phyloP scores from a whole-genome alignment of 768 basidiomycete species.

The Suillus sp. region DNA sequence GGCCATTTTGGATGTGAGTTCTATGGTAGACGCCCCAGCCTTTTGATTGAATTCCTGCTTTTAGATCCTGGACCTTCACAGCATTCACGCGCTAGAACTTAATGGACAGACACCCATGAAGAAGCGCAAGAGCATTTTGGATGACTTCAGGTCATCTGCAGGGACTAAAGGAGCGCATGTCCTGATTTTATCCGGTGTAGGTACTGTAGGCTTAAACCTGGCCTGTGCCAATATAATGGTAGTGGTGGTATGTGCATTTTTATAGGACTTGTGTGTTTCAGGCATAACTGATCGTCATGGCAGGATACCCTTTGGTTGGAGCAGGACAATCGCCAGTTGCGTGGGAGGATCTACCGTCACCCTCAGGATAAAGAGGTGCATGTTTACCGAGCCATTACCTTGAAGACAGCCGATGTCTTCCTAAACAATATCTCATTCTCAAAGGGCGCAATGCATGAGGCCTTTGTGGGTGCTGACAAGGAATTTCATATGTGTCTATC shows the following conservation, averaged over 20 bases:
- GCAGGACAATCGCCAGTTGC: background rate
- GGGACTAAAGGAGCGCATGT: background rate
- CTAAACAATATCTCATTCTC: background rate
- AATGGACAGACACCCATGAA: constrained; percentile 2
- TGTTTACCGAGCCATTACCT: background rate
- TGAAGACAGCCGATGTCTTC: background rate
- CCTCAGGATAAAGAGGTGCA: background rate
- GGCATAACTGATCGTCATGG: background rate
- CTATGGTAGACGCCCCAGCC: background rate
- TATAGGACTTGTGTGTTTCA: background rate
- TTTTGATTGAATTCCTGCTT: background rate
- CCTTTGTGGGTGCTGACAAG: background rate
- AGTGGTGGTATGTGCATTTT: background rate
- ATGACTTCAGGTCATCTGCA: background rate
- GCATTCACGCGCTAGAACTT: background rate
- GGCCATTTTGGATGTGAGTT: background rate
- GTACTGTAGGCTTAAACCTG: background rate
- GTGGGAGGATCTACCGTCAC: background rate
- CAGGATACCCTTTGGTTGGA: background rate
- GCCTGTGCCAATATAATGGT: background rate
- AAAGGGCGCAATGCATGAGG: background rate
- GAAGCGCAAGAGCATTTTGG: background rate
- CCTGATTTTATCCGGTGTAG: no score
- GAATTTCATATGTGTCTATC: background rate
- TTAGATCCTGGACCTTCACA: background rate